Percentiles rank a stretch among this genome's conserved stretches.
Conservation (phyloP, 176 grass and related monocot species). For the Aegilops longissima region DNA sequence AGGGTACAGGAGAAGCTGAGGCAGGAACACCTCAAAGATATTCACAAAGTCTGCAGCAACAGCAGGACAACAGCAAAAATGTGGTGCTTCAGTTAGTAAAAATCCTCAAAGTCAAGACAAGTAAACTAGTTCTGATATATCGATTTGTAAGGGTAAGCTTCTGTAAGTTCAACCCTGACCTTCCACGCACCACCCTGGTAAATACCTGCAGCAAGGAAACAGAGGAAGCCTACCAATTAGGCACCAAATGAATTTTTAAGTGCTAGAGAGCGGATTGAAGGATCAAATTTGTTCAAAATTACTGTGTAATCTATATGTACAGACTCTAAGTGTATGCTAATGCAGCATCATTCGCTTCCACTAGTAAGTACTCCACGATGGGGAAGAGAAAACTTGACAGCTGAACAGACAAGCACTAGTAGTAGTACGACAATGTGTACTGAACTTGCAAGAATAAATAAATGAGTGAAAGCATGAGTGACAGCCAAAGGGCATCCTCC, state of each 20-base stretch:
- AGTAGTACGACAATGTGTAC: not conserved
- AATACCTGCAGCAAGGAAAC: conserved; percentile 30
- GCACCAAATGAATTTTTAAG: not conserved
- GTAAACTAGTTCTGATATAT: too few species aligned
- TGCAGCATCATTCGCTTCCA: not conserved
- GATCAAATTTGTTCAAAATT: not conserved
- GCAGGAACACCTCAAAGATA: too few species aligned
- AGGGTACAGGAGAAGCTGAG: too few species aligned
- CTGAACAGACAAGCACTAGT: not conserved
- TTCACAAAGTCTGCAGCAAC: too few species aligned
- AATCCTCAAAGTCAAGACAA: too few species aligned
- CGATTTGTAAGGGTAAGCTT: too few species aligned
- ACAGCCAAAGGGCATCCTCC: not conserved
- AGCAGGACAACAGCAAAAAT: too few species aligned
- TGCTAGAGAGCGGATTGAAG: not conserved
- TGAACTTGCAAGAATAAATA: not conserved
- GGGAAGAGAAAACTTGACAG: not conserved
- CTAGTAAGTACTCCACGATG: not conserved
- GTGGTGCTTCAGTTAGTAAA: too few species aligned
- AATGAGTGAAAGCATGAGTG: not conserved
- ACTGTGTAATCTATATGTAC: too few species aligned
- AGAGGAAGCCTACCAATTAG: not conserved
- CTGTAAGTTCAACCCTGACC: too few species aligned
- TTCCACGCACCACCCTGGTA: not conserved
- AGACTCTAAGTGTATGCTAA: not conserved